phyloP scores from a whole-genome alignment of 2,329 filamentous ascomycete genomes.

The Scedosporium minutisporum region DNA sequence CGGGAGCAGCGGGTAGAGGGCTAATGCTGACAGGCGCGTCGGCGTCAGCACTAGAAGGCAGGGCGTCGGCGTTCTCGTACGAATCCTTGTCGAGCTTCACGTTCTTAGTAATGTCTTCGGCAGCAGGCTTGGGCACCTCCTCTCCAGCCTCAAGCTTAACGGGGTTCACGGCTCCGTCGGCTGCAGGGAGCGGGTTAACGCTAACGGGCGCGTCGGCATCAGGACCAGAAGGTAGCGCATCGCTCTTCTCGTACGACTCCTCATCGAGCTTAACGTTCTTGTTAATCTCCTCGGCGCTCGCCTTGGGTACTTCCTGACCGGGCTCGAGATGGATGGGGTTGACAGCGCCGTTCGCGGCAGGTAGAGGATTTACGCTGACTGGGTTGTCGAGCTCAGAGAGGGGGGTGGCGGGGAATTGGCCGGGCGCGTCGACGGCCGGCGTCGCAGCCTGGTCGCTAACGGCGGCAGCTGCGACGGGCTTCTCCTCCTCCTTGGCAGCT shows the following conservation, averaged over 20 bases:
- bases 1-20: constrained; percentile 51
- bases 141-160: constrained; percentile 72
- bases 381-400: constrained; percentile 35
- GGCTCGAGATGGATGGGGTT: constrained; percentile 75
- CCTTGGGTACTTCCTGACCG: constrained; percentile 68
- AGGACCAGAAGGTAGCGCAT: constrained; percentile 34
- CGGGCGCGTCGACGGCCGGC: constrained; percentile 17
- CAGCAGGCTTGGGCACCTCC: constrained; percentile 61
- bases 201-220: constrained; percentile 35
- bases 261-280: constrained; percentile 67
- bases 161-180: constrained; percentile 63
- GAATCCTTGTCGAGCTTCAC: constrained; percentile 74
- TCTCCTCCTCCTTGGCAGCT: neutral
- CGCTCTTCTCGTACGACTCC: constrained; percentile 77
- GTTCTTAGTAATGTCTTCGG: constrained; percentile 59
- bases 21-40: constrained; percentile 46
- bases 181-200: constrained; percentile 53
- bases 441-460: constrained; percentile 1
- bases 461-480: constrained; percentile 6
- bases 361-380: constrained; percentile 51
- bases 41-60: constrained; percentile 44
- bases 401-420: constrained; percentile 58
- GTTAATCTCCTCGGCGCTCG: constrained; percentile 54
- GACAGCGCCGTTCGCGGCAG: constrained; percentile 51
- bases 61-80: constrained; percentile 46